Percentiles rank a stretch among this genome's conserved stretches.
phyloP scores from a whole-genome alignment of 2,329 filamentous ascomycete species.

The Aureobasidium leucospermi region DNA sequence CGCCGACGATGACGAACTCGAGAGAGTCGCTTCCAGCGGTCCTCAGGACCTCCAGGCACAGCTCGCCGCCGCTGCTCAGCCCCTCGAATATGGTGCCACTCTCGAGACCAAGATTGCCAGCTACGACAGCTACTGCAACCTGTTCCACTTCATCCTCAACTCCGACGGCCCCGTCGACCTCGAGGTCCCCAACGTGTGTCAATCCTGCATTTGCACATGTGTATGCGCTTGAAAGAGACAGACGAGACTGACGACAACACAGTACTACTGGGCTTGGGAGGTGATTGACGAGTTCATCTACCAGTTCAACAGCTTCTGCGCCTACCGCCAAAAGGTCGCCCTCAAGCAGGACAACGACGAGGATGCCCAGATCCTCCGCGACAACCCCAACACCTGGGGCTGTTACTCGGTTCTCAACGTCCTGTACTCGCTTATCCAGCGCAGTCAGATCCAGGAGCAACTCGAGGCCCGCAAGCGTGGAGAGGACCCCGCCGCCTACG shows the following conservation, averaged over 20 bases:
- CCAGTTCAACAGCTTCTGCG: conserved; percentile 99
- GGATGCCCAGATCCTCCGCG: conserved; percentile 81
- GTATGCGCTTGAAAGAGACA: conserved; percentile 16
- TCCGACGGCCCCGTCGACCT: conserved; percentile 97
- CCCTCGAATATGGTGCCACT: conserved; percentile 90
- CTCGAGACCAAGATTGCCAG: conserved; percentile 96
- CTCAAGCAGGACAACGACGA: conserved; percentile 79
- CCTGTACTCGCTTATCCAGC: conserved; percentile 96
- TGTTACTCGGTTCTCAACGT: conserved; percentile 99
- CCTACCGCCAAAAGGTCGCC: conserved; percentile 87
- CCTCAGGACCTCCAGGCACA: conserved; percentile 89
- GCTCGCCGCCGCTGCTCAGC: conserved; percentile 83
- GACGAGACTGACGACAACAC: neutral
- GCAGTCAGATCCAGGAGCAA: conserved; percentile 97
- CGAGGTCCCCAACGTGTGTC: conserved; percentile 85
- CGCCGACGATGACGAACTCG: conserved; percentile 66
- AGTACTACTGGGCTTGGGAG: conserved; percentile 99
- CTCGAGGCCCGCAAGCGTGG: conserved; percentile 88
- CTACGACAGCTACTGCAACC: conserved; percentile 98
- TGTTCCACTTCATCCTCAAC: conserved; percentile 99
- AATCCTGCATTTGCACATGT: neutral
- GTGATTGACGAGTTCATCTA: conserved; percentile 99
- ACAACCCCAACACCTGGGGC: conserved; percentile 98
- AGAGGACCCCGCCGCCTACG: conserved; percentile 80
- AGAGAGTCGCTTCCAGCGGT: conserved; percentile 59